Evolutionary conservation across 495 filamentous ascomycete genomes (phyloP), one percentile per base, ranked within the genome.

Genomic region (Cladorrhinum samala): DNA sequence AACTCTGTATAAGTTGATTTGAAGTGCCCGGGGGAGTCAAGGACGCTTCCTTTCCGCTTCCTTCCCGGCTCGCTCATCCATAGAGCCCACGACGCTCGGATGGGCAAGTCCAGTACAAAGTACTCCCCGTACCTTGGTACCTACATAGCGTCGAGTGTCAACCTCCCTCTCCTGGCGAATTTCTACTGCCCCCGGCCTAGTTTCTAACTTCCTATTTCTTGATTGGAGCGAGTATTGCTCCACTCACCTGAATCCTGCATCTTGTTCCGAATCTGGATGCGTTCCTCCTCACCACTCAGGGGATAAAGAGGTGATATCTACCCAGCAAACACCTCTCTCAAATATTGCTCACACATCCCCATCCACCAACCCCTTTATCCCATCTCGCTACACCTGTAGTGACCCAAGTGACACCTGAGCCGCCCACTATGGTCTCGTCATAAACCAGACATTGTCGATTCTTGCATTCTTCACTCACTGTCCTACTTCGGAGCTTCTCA

Each of bases 351-450:
- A 48, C 36, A 45, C 39, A 48, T 45, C n/a, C n/a, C n/a, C n/a
- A n/a, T n/a, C n/a, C n/a, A n/a, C n/a, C n/a, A n/a, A n/a, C n/a
- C n/a, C n/a, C n/a, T n/a, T n/a, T n/a, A n/a, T n/a, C n/a, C n/a
- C n/a, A n/a, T n/a, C n/a, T n/a, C n/a, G n/a, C n/a, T n/a, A n/a
- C n/a, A n/a, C n/a, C n/a, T n/a, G n/a, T n/a, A n/a, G n/a, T n/a
- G n/a, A n/a, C n/a, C n/a, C n/a, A n/a, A n/a, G n/a, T n/a, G 4
- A 41, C 39, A 37, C 27, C 21, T 40, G 20, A 40, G n/a, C 46
- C 56, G 47, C 53, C 47, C 57, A 54, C 49, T 51, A 62, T 65
- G 59, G 54, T 54, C 46, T 52, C 57, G 52, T 56, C 51, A 56
- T 52, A 50, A 47, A 41, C 49, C 17, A n/a, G n/a, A 37, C 27